Evolutionary conservation across 176 grass and related monocot species (phyloP).

Genomic region (Pharus latifolius): DNA sequence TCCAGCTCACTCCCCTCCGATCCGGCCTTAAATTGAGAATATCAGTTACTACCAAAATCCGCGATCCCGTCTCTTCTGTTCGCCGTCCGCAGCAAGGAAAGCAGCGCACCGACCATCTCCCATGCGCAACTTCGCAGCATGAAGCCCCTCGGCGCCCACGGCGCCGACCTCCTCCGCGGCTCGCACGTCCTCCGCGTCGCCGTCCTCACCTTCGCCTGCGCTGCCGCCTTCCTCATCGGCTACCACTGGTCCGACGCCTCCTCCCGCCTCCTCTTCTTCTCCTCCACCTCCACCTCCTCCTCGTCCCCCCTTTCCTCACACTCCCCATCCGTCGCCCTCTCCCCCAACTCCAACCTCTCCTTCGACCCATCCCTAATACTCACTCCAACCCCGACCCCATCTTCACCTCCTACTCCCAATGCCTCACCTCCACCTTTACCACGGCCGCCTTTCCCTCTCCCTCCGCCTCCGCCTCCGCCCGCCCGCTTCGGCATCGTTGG

Average conservation of each 20-base stretch:
- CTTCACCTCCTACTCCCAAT: slow-evolving; percentile 16
- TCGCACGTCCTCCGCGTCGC: slow-evolving; percentile 37
- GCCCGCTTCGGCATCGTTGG: slow-evolving; percentile 55
- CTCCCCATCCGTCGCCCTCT: slow-evolving; percentile 41
- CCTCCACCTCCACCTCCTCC: slow-evolving; percentile 6
- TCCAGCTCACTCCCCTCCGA: too few relatives aligned
- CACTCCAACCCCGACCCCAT: background rate
- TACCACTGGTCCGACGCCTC: slow-evolving; percentile 58
- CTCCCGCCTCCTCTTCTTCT: slow-evolving; percentile 46
- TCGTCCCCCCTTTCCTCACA: background rate
- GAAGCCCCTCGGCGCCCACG: slow-evolving; percentile 35
- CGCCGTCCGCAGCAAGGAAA: background rate
- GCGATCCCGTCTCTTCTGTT: slow-evolving; percentile 25
- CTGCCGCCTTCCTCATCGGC: slow-evolving; percentile 70
- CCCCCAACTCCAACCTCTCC: slow-evolving; percentile 56
- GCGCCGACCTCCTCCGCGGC: slow-evolving; percentile 32
- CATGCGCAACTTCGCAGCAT: slow-evolving; percentile 18
- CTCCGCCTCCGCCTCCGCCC: slow-evolving; percentile 22
- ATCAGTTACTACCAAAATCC: too few relatives aligned
- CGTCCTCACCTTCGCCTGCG: slow-evolving; percentile 44
- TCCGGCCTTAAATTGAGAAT: too few relatives aligned
- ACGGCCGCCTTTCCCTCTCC: background rate
- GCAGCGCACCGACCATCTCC: slow-evolving; percentile 20
- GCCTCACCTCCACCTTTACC: slow-evolving; percentile 13
- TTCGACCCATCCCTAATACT: slow-evolving; percentile 44